A percentile compares a stretch with the other conserved stretches of the same genome.
phyloP scores from a whole-genome alignment of 208 protist genomes.

The Polymyxa betae region DNA sequence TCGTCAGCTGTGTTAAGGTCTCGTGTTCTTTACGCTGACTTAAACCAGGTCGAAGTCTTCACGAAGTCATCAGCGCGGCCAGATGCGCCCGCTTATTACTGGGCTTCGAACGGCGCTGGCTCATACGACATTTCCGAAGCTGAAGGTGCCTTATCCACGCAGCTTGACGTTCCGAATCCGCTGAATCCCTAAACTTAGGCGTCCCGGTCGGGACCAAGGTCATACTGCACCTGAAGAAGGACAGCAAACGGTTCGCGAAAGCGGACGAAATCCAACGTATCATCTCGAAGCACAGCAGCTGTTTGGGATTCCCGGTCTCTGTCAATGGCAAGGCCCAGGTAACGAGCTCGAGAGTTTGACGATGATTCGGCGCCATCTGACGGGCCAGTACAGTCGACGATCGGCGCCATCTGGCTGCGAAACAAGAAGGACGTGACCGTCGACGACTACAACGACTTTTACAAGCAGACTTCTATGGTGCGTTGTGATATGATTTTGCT shows the following conservation, averaged over 20 bases:
- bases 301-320: slow-evolving; percentile 91
- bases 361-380: no score
- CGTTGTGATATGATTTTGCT: background rate
- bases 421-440: slow-evolving; percentile 80
- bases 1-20: background rate
- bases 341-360: no score
- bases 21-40: background rate
- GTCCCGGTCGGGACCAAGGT: slow-evolving; percentile 53
- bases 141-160: background rate
- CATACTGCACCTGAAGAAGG: slow-evolving; percentile 49
- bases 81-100: slow-evolving; percentile 42
- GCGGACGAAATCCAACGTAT: slow-evolving; percentile 85
- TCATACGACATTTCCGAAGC: slow-evolving; percentile 58
- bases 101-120: slow-evolving; percentile 46
- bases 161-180: no score
- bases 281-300: slow-evolving; percentile 95
- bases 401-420: slow-evolving; percentile 94
- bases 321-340: slow-evolving; percentile 81
- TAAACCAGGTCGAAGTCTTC: slow-evolving; percentile 29
- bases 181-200: no score
- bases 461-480: slow-evolving; percentile 88
- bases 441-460: slow-evolving; percentile 95
- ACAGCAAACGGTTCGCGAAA: slow-evolving; percentile 28
- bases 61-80: background rate
- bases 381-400: slow-evolving; percentile 82